A percentile compares a stretch with the other conserved stretches of the same genome.
Evolutionary conservation across 139 green algal species (phyloP).

Genomic region (Spirogloea muscicola): DNA sequence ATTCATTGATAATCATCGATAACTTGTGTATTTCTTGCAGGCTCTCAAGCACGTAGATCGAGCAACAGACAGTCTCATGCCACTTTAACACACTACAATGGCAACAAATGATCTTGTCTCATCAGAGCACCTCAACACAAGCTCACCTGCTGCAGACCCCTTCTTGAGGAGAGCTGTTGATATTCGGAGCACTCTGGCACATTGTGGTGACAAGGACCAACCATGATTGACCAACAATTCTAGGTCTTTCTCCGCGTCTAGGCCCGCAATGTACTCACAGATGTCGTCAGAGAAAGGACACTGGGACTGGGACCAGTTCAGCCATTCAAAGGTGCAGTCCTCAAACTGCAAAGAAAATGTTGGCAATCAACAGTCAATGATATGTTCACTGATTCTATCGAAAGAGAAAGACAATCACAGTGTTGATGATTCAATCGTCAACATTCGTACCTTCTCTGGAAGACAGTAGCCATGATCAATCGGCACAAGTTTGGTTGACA

Average conservation of each 20-base stretch:
- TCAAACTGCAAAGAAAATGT: constrained; percentile 8
- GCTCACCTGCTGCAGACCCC: too few relatives aligned
- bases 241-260: constrained; percentile 24
- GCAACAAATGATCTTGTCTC: too few relatives aligned
- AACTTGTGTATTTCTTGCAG: too few relatives aligned
- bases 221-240: background rate
- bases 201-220: background rate
- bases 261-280: constrained; percentile 8
- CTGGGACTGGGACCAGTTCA: constrained; percentile 25
- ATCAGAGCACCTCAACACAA: too few relatives aligned
- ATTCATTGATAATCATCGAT: too few relatives aligned
- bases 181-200: background rate
- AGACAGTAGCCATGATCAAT: constrained; percentile 98
- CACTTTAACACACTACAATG: too few relatives aligned
- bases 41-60: too few relatives aligned
- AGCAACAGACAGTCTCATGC: too few relatives aligned
- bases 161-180: constrained; percentile 4
- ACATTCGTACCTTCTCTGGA: constrained; percentile 69
- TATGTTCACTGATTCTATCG: background rate
- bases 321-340: constrained; percentile 38
- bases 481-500: constrained; percentile 63
- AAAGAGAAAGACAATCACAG: background rate
- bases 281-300: background rate
- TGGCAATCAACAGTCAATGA: background rate
- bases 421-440: background rate